Evolutionary conservation across 345 rosid species (phyloP), one percentile per base, ranked within the genome.

Genomic region (Lumnitzera racemosa): DNA sequence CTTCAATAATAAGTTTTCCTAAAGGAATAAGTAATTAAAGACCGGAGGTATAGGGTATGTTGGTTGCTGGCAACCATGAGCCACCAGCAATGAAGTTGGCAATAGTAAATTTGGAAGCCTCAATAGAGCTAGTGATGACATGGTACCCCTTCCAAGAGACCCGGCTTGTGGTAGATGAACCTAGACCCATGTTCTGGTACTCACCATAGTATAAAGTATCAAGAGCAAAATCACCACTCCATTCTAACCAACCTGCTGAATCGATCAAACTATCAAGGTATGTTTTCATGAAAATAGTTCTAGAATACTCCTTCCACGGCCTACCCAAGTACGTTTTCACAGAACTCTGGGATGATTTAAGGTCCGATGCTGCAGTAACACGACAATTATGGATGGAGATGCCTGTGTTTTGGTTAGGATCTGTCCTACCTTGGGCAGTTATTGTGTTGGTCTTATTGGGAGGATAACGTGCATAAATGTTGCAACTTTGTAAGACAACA

Each of bases 241-340:
- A 76, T 24, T 68, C 74, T 0, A 76, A 59, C 80, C 80, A 76
- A 11, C 80, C 80, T 13, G 70, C 72, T 0, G 80, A 71, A 46
- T 67, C 62, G 8, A 76, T 53, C 23, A 57, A 64, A 29, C 61
- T 43, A 47, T 70, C 67, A 12, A 76, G 27, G 24, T 68, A 69
- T 6, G 74, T 65, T 20, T 76, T 61, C 76, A 76, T 72, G 15
- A 76, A 29, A 5, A 72, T 57, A 24, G 76, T 68, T 47, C 76
- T 68, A 15, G 80, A 76, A 43, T 58, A 72, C 6, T 68, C 62
- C 58, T 72, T 76, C 80, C 76, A 76, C 24, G 80, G 80, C 55
- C 80, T 53, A 0, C 80, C 80, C 2, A 76, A 61, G 51, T 55
- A 76, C 23, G 76, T 62, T 27, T 65, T 56, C 8, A 67, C 58